These are phyloP conservation scores for Trichoderma asperelloides DNA, from an alignment of 495 filamentous ascomycete genomes.

Conservation along the genomic window DNA sequence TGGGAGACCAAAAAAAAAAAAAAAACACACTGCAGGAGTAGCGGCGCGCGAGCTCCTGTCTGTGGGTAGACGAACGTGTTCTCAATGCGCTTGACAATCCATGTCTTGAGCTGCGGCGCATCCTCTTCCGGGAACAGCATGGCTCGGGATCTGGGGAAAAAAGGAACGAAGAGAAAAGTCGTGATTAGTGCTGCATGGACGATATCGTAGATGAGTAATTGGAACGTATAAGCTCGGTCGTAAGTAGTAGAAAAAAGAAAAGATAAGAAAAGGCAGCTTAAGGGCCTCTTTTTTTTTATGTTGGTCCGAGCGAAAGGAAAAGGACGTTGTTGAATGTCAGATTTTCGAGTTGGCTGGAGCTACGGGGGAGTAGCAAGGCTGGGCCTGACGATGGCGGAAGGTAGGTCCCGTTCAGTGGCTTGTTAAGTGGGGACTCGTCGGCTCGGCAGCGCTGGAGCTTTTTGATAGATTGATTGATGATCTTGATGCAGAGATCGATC, in stretches of 20 bases:
- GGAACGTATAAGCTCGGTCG: neutral
- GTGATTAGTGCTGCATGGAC: neutral
- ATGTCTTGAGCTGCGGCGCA: constrained; percentile 64
- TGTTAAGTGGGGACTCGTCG: neutral
- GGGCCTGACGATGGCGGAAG: neutral
- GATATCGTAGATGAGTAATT: neutral
- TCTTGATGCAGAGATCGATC: no score
- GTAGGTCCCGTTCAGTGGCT: neutral
- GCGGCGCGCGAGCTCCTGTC: neutral
- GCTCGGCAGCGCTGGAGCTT: neutral
- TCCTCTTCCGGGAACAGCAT: constrained; percentile 81
- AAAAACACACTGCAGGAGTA: neutral
- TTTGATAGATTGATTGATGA: neutral
- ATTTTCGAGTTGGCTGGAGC: neutral
- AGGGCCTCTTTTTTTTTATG: neutral
- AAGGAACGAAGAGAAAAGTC: neutral
- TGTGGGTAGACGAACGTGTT: constrained; percentile 59
- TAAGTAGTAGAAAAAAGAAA: neutral
- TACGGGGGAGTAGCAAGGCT: neutral
- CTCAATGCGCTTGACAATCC: constrained; percentile 85
- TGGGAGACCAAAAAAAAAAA: neutral
- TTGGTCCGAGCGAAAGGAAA: neutral
- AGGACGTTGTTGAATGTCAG: neutral
- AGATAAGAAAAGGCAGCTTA: neutral
- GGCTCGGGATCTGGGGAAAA: constrained; percentile 12